phyloP scores from a whole-genome alignment of 1,139 yeast genomes.

The Pichia sp. region DNA sequence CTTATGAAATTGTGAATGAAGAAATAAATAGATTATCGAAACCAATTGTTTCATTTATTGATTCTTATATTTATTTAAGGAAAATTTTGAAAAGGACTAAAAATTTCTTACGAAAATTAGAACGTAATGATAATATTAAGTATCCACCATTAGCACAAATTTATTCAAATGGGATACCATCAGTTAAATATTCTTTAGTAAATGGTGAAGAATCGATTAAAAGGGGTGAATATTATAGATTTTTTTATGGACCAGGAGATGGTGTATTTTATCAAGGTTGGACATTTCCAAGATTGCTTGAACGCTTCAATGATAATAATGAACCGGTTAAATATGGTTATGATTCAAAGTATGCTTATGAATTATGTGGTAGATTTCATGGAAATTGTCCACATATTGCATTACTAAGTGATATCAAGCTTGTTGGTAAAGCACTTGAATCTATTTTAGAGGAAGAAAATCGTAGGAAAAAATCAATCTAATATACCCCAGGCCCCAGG shows the following conservation, averaged over 20 bases:
- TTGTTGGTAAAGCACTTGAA: conserved; percentile 62
- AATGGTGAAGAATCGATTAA: conserved; percentile 52
- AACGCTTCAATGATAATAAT: conserved; percentile 4
- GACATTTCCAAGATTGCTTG: conserved; percentile 67
- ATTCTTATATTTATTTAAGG: conserved; percentile 56
- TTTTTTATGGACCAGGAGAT: conserved; percentile 85
- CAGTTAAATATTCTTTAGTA: conserved; percentile 73
- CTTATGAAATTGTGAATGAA: conserved; percentile 15
- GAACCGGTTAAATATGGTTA: conserved; percentile 14
- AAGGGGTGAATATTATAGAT: conserved; percentile 66
- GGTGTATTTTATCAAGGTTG: conserved; percentile 84
- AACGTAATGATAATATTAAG: conserved; percentile 39
- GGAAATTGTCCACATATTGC: conserved; percentile 72
- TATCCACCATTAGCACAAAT: conserved; percentile 83
- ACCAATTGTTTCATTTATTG: conserved; percentile 39
- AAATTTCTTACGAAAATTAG: conserved; percentile 47
- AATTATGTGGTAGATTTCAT: conserved; percentile 60
- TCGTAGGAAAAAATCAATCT: neutral
- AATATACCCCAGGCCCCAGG: too few species aligned
- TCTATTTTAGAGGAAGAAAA: conserved; percentile 53
- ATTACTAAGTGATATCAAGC: conserved; percentile 63
- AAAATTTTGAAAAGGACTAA: conserved; percentile 23
- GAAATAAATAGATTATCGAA: conserved; percentile 17
- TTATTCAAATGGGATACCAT: conserved; percentile 75
- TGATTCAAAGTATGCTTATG: conserved; percentile 36